phyloP scores from a whole-genome alignment of 1,139 yeast genomes.

The Scheffersomyces cryptocercus region DNA sequence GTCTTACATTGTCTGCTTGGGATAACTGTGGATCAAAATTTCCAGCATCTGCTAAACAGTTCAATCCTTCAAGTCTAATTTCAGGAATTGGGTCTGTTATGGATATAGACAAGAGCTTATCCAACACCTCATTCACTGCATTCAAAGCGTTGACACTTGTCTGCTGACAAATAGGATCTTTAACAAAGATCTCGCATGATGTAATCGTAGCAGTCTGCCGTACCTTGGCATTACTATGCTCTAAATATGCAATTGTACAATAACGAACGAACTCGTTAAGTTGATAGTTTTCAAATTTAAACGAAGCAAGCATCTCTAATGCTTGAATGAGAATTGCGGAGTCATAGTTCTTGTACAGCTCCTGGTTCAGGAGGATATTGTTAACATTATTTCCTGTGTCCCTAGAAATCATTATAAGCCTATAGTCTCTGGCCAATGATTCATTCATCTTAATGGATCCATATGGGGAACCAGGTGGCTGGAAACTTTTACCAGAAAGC shows the following conservation, averaged over 20 bases:
- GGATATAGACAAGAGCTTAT: constrained; percentile 75
- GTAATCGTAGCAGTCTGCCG: constrained; percentile 85
- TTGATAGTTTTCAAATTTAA: constrained; percentile 74
- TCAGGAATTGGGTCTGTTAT: constrained; percentile 90
- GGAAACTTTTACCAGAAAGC: constrained; percentile 79
- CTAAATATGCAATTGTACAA: constrained; percentile 79
- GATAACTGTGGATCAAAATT: constrained; percentile 89
- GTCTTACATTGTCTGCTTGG: constrained; percentile 86
- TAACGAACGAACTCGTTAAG: constrained; percentile 84
- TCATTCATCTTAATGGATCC: constrained; percentile 64
- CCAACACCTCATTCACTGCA: constrained; percentile 84
- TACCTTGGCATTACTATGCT: constrained; percentile 76
- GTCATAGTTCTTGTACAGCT: constrained; percentile 47
- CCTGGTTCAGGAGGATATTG: constrained; percentile 37
- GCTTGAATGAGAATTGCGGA: constrained; percentile 63
- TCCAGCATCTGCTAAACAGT: constrained; percentile 60
- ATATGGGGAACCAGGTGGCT: constrained; percentile 87
- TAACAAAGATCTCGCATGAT: constrained; percentile 73
- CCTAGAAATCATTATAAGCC: constrained; percentile 70
- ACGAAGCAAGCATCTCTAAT: constrained; percentile 68
- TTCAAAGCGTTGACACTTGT: constrained; percentile 80
- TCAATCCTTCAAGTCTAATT: constrained; percentile 76
- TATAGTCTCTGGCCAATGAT: constrained; percentile 69
- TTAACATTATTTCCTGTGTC: constrained; percentile 55
- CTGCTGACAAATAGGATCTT: constrained; percentile 84